Evolutionary conservation across 2,329 filamentous ascomycete genomes (phyloP).

Genomic region (Nigrospora osmanthi): DNA sequence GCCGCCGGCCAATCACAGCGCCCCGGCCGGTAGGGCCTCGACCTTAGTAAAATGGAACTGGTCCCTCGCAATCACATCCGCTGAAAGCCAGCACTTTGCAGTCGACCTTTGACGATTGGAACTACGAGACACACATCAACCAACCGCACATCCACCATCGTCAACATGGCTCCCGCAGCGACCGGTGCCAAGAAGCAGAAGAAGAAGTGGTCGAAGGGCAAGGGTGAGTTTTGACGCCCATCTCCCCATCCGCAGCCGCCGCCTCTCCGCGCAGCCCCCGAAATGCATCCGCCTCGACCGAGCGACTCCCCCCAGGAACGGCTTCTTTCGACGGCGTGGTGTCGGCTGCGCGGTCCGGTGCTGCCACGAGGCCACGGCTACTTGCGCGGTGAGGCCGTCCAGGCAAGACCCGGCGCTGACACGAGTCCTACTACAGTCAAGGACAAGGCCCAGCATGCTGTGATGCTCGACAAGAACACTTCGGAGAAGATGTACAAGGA

Average conservation of each 20-base stretch:
- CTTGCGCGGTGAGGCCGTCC: no score
- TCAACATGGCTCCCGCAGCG: conserved; percentile 40
- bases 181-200: conserved; percentile 72
- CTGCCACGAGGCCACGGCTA: background rate
- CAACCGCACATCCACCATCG: conserved; percentile 18
- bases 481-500: conserved; percentile 99
- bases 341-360: no score
- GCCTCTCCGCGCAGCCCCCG: background rate
- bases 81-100: no score
- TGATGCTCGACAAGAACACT: conserved; percentile 96
- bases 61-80: no score
- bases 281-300: background rate
- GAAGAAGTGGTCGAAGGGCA: conserved; percentile 64
- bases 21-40: no score
- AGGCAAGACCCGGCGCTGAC: no score
- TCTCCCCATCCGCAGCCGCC: conserved; percentile 4
- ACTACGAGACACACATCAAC: conserved; percentile 9
- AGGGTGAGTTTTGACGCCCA: conserved; percentile 57
- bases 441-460: conserved; percentile 99
- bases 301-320: background rate
- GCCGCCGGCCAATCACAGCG: no score
- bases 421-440: conserved; percentile 54
- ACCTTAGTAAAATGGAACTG: no score
- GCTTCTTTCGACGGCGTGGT: no score
- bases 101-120: no score